These are phyloP conservation scores for Phytophthora quininea DNA, from an alignment of 352 stramenopile species.

Conservation along the genomic window DNA sequence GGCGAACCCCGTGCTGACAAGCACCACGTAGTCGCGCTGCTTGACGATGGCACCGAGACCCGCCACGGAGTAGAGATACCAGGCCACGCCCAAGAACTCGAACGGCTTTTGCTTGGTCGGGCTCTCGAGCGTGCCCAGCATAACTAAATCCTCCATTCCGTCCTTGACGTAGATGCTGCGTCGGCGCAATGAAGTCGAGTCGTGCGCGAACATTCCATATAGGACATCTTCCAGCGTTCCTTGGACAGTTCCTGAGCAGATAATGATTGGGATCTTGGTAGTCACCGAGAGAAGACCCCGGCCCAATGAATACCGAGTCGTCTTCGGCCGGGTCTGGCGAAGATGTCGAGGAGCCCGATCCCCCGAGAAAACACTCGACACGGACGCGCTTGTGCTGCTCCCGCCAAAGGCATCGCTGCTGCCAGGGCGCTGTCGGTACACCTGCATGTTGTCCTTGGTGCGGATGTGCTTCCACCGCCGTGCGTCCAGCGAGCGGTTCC, in stretches of 20 bases:
- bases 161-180: constrained; percentile 42
- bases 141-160: constrained; percentile 42
- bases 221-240: constrained; percentile 60
- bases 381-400: neutral
- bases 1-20: constrained; percentile 35
- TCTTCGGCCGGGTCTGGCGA: constrained; percentile 17
- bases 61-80: constrained; percentile 48
- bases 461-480: constrained; percentile 44
- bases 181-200: constrained; percentile 41
- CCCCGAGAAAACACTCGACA: neutral
- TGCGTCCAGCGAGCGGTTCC: constrained; percentile 28
- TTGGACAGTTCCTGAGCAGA: constrained; percentile 39
- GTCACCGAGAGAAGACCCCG: constrained; percentile 46
- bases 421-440: constrained; percentile 43
- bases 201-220: constrained; percentile 49
- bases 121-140: constrained; percentile 44
- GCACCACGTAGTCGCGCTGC: constrained; percentile 50
- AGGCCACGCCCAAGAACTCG: constrained; percentile 47
- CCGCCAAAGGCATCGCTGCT: constrained; percentile 1
- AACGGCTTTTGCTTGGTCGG: constrained; percentile 47
- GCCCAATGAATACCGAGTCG: constrained; percentile 43
- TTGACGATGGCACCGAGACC: constrained; percentile 36
- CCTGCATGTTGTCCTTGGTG: constrained; percentile 34
- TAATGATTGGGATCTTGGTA: constrained; percentile 39
- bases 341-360: constrained; percentile 15